Percentiles rank a stretch among this genome's conserved stretches.
Conservation (phyloP, 129 eudicot genomes). For the Flaveria linearis region DNA sequence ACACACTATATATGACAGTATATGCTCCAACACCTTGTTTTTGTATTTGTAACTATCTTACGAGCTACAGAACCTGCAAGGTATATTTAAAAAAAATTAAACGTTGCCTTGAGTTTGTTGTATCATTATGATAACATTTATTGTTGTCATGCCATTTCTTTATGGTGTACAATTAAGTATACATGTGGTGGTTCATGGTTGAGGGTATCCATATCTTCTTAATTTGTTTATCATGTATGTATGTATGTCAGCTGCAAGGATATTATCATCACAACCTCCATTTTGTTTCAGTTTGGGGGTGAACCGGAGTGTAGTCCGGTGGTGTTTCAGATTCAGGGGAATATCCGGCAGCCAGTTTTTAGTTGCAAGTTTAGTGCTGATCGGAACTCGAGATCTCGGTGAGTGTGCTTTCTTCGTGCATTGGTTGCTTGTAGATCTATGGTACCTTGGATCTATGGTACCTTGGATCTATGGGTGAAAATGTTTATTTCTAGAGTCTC, state of each 20-base stretch:
- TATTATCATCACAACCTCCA: slow-evolving; percentile 19
- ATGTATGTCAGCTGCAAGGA: slow-evolving; percentile 8
- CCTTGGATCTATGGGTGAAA: no score
- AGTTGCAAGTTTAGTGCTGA: slow-evolving; percentile 91
- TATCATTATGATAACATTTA: slow-evolving; percentile 23
- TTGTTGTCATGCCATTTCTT: slow-evolving; percentile 12
- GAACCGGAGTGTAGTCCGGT: slow-evolving; percentile 79
- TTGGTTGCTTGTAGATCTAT: slow-evolving; percentile 8
- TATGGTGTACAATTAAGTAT: slow-evolving; percentile 15
- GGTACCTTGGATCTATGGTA: no score
- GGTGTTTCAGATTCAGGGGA: slow-evolving; percentile 89
- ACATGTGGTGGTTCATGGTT: slow-evolving; percentile 36
- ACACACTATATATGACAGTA: no score
- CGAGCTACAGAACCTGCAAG: not conserved
- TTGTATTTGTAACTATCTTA: not conserved
- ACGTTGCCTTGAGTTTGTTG: slow-evolving; percentile 5
- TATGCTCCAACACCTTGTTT: no score
- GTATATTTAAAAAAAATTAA: not conserved
- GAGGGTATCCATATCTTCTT: slow-evolving; percentile 18
- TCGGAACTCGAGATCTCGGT: slow-evolving; percentile 83
- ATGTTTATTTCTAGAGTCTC: no score
- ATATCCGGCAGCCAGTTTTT: slow-evolving; percentile 90
- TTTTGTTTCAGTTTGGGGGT: slow-evolving; percentile 53
- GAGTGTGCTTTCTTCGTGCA: slow-evolving; percentile 29
- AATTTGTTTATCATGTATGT: slow-evolving; percentile 10